phyloP scores from a whole-genome alignment of 2,329 filamentous ascomycete species.

The Aspergillus tanneri region DNA sequence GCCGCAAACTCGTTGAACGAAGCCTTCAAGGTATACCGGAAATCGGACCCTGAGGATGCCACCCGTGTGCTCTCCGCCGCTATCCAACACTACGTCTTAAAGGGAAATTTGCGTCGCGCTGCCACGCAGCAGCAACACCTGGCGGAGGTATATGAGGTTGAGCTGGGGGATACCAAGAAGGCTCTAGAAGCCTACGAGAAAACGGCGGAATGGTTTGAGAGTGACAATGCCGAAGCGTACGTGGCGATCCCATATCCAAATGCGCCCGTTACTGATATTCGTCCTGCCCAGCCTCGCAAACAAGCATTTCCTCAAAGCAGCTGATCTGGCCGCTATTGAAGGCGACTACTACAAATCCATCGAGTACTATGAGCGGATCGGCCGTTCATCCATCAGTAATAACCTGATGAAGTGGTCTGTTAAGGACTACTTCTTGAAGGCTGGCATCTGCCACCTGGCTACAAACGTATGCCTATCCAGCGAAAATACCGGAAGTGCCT shows the following conservation, averaged over 20 bases:
- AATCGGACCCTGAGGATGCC: constrained; percentile 78
- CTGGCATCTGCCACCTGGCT: constrained; percentile 83
- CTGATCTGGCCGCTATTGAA: constrained; percentile 79
- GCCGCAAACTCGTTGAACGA: constrained; percentile 84
- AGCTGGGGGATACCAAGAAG: constrained; percentile 72
- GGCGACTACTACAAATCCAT: constrained; percentile 83
- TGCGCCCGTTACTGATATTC: neutral
- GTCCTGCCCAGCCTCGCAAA: constrained; percentile 68
- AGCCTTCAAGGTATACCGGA: constrained; percentile 93
- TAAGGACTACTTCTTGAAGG: constrained; percentile 94
- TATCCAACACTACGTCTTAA: constrained; percentile 80
- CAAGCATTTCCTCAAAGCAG: constrained; percentile 90
- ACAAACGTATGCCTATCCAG: constrained; percentile 45
- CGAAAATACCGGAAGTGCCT: no score
- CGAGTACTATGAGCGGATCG: constrained; percentile 79
- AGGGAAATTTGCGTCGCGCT: constrained; percentile 87
- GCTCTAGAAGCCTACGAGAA: constrained; percentile 82
- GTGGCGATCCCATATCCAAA: neutral
- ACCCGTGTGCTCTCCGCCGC: constrained; percentile 75
- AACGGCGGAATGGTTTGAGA: constrained; percentile 85
- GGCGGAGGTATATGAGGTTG: constrained; percentile 80
- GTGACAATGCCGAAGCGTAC: constrained; percentile 78
- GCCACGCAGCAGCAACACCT: constrained; percentile 88
- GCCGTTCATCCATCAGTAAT: constrained; percentile 74
- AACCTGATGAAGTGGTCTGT: constrained; percentile 92